Percentiles rank a stretch among this genome's conserved stretches.
These are phyloP conservation scores for Phytophthora chlamydospora DNA, from an alignment of 352 stramenopile genomes.

Conservation along the genomic window DNA sequence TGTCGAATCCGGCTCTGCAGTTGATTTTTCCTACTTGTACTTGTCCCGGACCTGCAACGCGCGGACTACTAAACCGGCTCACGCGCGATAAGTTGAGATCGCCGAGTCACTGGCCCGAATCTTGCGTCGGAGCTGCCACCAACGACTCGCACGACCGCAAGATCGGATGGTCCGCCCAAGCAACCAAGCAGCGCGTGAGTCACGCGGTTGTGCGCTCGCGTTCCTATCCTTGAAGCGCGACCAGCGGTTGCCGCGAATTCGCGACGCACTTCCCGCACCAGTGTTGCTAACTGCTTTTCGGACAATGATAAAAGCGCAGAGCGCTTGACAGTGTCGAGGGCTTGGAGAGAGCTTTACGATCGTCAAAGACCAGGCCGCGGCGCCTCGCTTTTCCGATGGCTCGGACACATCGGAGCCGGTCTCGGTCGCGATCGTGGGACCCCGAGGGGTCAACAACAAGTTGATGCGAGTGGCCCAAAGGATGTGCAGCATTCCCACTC, in stretches of 20 bases:
- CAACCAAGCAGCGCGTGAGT: conserved; percentile 23
- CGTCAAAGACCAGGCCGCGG: conserved; percentile 16
- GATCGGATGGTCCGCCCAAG: conserved; percentile 28
- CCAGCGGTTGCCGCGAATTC: conserved; percentile 11
- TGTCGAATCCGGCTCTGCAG: conserved; percentile 28
- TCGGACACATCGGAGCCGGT: conserved; percentile 22
- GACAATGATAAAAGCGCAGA: conserved; percentile 25
- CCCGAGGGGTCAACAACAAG: conserved; percentile 15
- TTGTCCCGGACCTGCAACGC: conserved; percentile 15
- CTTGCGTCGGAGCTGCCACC: conserved; percentile 7
- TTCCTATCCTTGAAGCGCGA: conserved; percentile 26
- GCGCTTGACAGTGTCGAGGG: conserved; percentile 4
- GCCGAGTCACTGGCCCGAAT: conserved; percentile 23
- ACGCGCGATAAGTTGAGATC: conserved; percentile 11
- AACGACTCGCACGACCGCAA: conserved; percentile 1
- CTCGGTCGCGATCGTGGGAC: conserved; percentile 25
- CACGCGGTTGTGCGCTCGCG: conserved; percentile 14
- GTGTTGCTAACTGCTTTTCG: conserved; percentile 23
- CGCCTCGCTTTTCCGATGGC: conserved; percentile 35
- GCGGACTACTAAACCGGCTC: conserved; percentile 20
- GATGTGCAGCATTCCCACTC: conserved; percentile 23
- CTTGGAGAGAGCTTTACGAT: conserved; percentile 12
- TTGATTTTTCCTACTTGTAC: conserved; percentile 21
- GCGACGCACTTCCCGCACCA: conserved; percentile 15
- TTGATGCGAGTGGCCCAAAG: conserved; percentile 31